A percentile compares a stretch with the other conserved stretches of the same genome.
Evolutionary conservation across 148 eudicot species (phyloP).

Genomic region (Pharnaceum exiguum): DNA sequence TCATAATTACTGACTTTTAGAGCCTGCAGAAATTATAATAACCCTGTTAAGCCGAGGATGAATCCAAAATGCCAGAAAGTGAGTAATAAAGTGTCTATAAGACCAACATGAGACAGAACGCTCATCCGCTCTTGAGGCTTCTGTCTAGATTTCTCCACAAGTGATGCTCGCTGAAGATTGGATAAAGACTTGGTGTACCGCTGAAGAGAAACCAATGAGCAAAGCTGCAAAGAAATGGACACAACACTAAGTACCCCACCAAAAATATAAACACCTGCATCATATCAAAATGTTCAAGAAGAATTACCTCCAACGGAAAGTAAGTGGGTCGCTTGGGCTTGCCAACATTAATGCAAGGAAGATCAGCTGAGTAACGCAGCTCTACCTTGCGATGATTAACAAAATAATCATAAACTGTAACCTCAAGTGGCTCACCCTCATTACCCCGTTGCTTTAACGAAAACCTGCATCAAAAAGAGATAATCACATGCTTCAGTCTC

Average conservation of each 20-base stretch:
- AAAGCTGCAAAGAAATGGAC: conserved; percentile 40
- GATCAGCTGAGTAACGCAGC: conserved; percentile 66
- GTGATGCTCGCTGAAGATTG: conserved; percentile 63
- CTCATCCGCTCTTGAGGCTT: conserved; percentile 92
- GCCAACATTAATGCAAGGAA: conserved; percentile 96
- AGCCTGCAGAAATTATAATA: conserved; percentile 41
- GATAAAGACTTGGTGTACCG: conserved; percentile 76
- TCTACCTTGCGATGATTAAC: conserved; percentile 62
- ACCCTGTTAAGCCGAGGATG: background rate
- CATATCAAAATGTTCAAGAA: background rate
- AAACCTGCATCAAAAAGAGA: conserved; percentile 40
- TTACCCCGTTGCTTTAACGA: conserved; percentile 61
- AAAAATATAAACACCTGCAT: background rate
- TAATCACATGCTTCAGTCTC: no score
- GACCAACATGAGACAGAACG: conserved; percentile 56
- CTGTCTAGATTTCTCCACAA: conserved; percentile 91
- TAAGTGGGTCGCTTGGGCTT: conserved; percentile 82
- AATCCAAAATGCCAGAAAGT: background rate
- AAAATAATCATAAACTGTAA: conserved; percentile 84
- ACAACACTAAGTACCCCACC: background rate
- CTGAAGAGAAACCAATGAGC: conserved; percentile 81
- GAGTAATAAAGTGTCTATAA: background rate
- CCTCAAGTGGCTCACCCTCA: conserved; percentile 46
- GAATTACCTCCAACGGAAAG: conserved; percentile 74
- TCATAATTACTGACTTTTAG: conserved; percentile 70